Evolutionary conservation across 2,329 filamentous ascomycete species (phyloP).

Genomic region (Exserohilum turcica): DNA sequence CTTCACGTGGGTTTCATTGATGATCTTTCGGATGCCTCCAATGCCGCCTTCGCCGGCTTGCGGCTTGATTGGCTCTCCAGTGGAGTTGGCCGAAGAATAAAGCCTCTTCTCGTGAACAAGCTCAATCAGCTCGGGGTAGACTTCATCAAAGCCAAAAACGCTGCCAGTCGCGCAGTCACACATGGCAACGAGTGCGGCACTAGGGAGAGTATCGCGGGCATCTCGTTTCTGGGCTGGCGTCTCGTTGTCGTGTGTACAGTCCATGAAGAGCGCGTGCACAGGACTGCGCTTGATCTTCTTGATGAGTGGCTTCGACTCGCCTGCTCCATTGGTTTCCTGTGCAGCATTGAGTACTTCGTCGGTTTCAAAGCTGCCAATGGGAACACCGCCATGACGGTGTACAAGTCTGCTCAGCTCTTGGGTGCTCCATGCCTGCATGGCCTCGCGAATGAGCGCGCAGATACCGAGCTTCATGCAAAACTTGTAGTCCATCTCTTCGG

Average conservation of each 20-base stretch:
- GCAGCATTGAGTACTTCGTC: slow-evolving; percentile 77
- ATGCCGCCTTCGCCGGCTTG: slow-evolving; percentile 82
- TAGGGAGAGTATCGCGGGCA: slow-evolving; percentile 89
- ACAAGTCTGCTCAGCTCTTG: slow-evolving; percentile 90
- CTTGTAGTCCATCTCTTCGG: slow-evolving; percentile 92
- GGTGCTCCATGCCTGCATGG: slow-evolving; percentile 98
- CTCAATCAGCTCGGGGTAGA: slow-evolving; percentile 92
- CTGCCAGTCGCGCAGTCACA: slow-evolving; percentile 93
- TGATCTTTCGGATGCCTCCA: slow-evolving; percentile 84
- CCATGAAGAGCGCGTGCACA: slow-evolving; percentile 95
- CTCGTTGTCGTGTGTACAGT: slow-evolving; percentile 99
- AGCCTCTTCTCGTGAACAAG: slow-evolving; percentile 85
- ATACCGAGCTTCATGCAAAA: slow-evolving; percentile 93
- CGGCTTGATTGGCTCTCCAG: slow-evolving; percentile 61
- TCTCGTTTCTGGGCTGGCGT: slow-evolving; percentile 93
- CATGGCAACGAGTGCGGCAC: slow-evolving; percentile 93
- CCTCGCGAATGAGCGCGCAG: slow-evolving; percentile 90
- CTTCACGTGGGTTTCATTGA: slow-evolving; percentile 91
- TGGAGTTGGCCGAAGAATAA: slow-evolving; percentile 79
- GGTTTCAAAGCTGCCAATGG: slow-evolving; percentile 97
- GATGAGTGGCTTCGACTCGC: slow-evolving; percentile 56
- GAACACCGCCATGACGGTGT: slow-evolving; percentile 88
- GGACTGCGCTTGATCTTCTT: slow-evolving; percentile 84
- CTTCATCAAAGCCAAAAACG: slow-evolving; percentile 97
- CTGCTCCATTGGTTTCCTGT: slow-evolving; percentile 38